A percentile compares a stretch with the other conserved stretches of the same genome.
Evolutionary conservation across 1,284 basidiomycete genomes (phyloP).

Genomic region (Spongiforma sp.): DNA sequence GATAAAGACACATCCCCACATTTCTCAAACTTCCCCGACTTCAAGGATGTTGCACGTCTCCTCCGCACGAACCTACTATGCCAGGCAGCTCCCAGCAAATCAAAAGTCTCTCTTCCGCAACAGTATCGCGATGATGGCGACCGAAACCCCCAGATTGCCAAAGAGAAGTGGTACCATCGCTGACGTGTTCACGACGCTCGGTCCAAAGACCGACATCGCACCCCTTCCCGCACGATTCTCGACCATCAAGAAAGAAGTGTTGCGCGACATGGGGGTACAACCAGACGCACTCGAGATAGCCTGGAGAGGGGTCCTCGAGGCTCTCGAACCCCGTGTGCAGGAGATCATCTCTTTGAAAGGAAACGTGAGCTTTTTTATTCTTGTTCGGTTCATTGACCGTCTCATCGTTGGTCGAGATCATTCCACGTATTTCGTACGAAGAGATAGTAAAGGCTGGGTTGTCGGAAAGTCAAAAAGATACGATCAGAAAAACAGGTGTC

Average conservation of each 20-base stretch:
- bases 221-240: constrained; percentile 61
- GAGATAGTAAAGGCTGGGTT: constrained; percentile 53
- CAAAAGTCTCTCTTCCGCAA: too few species aligned
- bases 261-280: constrained; percentile 43
- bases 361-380: constrained; percentile 37
- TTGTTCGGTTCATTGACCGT: not conserved
- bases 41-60: too few species aligned
- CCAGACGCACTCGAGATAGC: constrained; percentile 45
- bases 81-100: too few species aligned
- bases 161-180: constrained; percentile 29
- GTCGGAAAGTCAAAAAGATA: constrained; percentile 44
- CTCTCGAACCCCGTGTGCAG: constrained; percentile 49
- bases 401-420: constrained; percentile 45
- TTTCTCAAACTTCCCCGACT: too few species aligned
- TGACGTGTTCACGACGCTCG: constrained; percentile 37
- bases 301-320: constrained; percentile 61
- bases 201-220: constrained; percentile 1
- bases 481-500: constrained; percentile 61
- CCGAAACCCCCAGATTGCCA: not conserved
- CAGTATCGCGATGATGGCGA: not conserved
- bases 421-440: constrained; percentile 58
- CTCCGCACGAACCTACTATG: too few species aligned
- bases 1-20: too few species aligned
- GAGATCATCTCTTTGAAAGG: constrained; percentile 52
- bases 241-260: constrained; percentile 61